Conservation (phyloP, 2,329 filamentous ascomycete species). For the Macrophomina pseudophaseolina region DNA sequence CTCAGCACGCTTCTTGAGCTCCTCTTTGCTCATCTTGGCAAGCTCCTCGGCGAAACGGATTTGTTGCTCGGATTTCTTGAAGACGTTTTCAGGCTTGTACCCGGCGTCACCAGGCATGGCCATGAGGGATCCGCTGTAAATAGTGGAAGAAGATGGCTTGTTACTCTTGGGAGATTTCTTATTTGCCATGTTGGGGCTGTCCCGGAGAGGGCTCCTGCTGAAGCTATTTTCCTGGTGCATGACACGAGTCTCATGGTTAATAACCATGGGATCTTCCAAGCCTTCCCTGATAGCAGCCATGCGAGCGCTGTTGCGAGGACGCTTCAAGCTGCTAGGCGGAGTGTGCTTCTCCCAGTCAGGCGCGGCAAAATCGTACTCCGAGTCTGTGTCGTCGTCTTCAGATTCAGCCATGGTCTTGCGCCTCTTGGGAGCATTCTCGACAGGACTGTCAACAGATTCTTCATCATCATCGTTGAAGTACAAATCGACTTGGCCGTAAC, state of each 20-base stretch:
- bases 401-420: not conserved
- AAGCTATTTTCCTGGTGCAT: conserved; percentile 21
- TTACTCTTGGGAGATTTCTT: not conserved
- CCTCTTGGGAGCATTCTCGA: not conserved
- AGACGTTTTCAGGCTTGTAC: conserved; percentile 24
- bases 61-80: conserved; percentile 17
- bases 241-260: conserved; percentile 5
- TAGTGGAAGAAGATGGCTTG: not conserved
- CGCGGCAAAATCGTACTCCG: conserved; percentile 2
- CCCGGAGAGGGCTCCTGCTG: conserved; percentile 9
- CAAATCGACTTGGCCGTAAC: conserved; percentile 20
- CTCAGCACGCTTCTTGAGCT: conserved; percentile 16
- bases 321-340: conserved; percentile 12
- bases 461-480: conserved; percentile 9
- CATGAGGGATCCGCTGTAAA: conserved; percentile 12
- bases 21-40: not conserved
- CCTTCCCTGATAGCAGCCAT: conserved; percentile 5
- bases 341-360: not conserved
- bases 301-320: conserved; percentile 17
- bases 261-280: conserved; percentile 10
- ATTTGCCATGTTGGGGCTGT: not conserved
- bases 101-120: conserved; percentile 22
- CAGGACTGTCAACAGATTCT: not conserved
- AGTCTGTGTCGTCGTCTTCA: not conserved
- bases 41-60: not conserved